Conservation (phyloP, 768 basidiomycete genomes). For the Boletellus emodensis region DNA sequence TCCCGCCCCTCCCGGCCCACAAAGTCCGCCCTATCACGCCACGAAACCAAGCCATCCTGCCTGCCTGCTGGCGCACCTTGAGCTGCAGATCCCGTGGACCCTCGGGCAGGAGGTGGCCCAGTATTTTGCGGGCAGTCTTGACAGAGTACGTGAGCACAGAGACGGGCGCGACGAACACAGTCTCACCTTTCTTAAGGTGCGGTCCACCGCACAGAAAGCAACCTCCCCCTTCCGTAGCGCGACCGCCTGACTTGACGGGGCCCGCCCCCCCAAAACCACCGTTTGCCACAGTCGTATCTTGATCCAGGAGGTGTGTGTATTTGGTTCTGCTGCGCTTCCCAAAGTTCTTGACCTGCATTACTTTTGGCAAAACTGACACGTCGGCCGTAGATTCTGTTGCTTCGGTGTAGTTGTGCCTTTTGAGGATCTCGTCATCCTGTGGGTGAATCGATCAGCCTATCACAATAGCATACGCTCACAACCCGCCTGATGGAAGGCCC, state of each 20-base stretch:
- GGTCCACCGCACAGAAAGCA: constrained; percentile 95
- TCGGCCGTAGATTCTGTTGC: constrained; percentile 87
- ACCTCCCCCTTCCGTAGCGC: constrained; percentile 53
- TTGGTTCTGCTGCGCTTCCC: constrained; percentile 90
- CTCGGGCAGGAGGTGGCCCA: constrained; percentile 32
- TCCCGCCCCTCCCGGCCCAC: constrained; percentile 13
- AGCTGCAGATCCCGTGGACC: constrained; percentile 27
- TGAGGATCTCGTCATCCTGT: constrained; percentile 85
- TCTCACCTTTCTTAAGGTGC: constrained; percentile 83
- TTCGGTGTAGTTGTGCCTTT: constrained; percentile 80
- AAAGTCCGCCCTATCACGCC: constrained; percentile 31
- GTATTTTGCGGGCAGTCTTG: constrained; percentile 53
- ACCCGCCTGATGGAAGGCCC: constrained; percentile 93
- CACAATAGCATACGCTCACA: neutral
- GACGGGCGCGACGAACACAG: neutral
- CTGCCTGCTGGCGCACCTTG: constrained; percentile 32
- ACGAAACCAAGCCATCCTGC: constrained; percentile 35
- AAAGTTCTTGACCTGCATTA: constrained; percentile 97
- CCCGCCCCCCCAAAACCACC: constrained; percentile 66
- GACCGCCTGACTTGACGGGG: constrained; percentile 53
- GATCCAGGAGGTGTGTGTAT: constrained; percentile 93
- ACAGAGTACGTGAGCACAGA: constrained; percentile 5
- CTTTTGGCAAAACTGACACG: constrained; percentile 82
- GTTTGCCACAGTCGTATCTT: constrained; percentile 73
- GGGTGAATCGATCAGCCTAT: constrained; percentile 20